Conservation (phyloP, 768 basidiomycete species). For the Trametes cinnabarina region DNA sequence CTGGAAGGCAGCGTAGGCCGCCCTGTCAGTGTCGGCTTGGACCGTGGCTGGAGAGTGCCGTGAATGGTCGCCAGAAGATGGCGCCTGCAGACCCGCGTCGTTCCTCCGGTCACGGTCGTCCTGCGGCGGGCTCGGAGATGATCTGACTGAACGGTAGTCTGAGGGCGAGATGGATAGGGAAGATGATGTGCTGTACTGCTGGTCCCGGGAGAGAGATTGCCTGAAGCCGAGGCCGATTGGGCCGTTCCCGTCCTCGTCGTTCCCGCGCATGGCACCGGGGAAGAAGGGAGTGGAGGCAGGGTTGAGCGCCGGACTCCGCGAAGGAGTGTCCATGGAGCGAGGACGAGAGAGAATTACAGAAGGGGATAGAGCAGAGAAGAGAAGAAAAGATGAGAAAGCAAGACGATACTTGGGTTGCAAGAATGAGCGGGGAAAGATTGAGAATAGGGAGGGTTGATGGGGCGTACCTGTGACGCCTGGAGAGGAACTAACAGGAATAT, state of each 20-base stretch:
- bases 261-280: constrained; percentile 60
- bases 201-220: constrained; percentile 44
- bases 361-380: neutral
- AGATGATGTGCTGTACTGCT: constrained; percentile 47
- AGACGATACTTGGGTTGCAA: constrained; percentile 22
- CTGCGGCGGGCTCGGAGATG: constrained; percentile 63
- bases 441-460: neutral
- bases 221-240: constrained; percentile 43
- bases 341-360: constrained; percentile 13
- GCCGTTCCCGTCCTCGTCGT: constrained; percentile 54
- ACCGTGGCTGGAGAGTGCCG: constrained; percentile 45
- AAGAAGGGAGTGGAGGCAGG: constrained; percentile 85
- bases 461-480: constrained; percentile 26
- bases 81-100: constrained; percentile 25
- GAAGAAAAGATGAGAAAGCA: constrained; percentile 35
- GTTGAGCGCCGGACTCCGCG: constrained; percentile 74
- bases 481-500: constrained; percentile 22
- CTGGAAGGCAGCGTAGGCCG: constrained; percentile 35
- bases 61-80: constrained; percentile 33
- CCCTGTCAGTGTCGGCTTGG: constrained; percentile 46
- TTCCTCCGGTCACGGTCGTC: constrained; percentile 33
- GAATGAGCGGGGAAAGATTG: constrained; percentile 24
- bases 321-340: constrained; percentile 47
- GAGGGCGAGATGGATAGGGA: constrained; percentile 58
- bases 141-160: constrained; percentile 64